phyloP scores from a whole-genome alignment of 305 asterid genomes.

The Solanum hybrid region DNA sequence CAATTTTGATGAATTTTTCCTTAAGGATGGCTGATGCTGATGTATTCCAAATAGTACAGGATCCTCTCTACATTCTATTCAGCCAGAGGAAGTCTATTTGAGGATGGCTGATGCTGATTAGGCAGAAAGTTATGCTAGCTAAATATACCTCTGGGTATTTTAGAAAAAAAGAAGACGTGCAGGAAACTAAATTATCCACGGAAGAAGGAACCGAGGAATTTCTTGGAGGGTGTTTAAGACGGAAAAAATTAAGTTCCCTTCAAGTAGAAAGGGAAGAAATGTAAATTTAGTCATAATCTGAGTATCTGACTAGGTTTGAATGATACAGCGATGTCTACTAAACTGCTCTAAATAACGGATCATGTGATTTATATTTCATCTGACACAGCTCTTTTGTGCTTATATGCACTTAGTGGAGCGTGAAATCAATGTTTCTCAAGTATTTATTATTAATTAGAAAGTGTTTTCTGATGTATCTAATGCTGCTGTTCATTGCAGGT shows the following conservation, averaged over 20 bases:
- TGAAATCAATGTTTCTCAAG: not conserved
- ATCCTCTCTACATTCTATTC: not conserved
- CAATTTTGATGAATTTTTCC: not conserved
- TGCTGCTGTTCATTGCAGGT: not conserved
- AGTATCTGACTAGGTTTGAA: not conserved
- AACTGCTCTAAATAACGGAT: not conserved
- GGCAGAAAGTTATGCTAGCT: not conserved
- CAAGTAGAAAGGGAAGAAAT: not conserved
- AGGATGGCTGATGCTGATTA: not conserved
- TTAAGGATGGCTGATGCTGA: not conserved
- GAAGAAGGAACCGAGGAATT: not conserved
- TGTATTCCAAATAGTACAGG: not conserved
- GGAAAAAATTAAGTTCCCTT: not conserved
- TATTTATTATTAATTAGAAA: not conserved
- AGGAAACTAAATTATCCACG: not conserved
- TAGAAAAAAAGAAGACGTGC: not conserved
- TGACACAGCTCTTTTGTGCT: not conserved
- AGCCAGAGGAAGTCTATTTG: not conserved
- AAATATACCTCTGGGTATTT: not conserved
- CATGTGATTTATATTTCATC: not conserved
- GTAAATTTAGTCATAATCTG: not conserved
- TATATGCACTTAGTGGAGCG: not conserved
- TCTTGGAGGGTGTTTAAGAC: not conserved
- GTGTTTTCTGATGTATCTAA: not conserved
- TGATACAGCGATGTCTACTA: not conserved